A percentile compares a stretch with the other conserved stretches of the same genome.
Conservation (phyloP, 2,329 filamentous ascomycete genomes). For the Scolecobasidium constrictum region DNA sequence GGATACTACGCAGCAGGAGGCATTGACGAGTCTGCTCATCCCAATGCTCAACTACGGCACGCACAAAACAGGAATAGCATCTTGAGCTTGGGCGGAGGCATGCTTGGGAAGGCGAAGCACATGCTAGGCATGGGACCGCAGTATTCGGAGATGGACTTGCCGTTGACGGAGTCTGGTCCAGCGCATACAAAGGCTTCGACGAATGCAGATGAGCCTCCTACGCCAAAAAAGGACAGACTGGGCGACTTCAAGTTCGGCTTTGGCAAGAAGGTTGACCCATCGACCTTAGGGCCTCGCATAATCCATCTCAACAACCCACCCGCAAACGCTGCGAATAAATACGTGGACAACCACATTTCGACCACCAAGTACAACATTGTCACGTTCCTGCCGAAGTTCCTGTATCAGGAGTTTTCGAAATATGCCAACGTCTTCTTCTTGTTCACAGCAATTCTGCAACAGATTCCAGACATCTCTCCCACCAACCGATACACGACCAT, state of each 20-base stretch:
- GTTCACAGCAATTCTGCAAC: slow-evolving; percentile 88
- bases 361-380: slow-evolving; percentile 94
- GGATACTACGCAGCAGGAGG: slow-evolving; percentile 63
- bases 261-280: slow-evolving; percentile 76
- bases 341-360: slow-evolving; percentile 92
- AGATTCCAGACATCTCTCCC: slow-evolving; percentile 88
- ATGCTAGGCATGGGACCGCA: slow-evolving; percentile 70
- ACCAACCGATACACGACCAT: slow-evolving; percentile 96
- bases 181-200: slow-evolving; percentile 25
- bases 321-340: slow-evolving; percentile 80
- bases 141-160: slow-evolving; percentile 88
- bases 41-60: slow-evolving; percentile 4
- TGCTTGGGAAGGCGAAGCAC: slow-evolving; percentile 80
- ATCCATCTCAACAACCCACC: slow-evolving; percentile 96
- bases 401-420: slow-evolving; percentile 98
- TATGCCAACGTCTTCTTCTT: slow-evolving; percentile 99
- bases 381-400: slow-evolving; percentile 91
- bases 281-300: slow-evolving; percentile 79
- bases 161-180: slow-evolving; percentile 67
- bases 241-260: slow-evolving; percentile 89
- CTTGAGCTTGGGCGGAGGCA: slow-evolving; percentile 71
- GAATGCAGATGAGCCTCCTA: slow-evolving; percentile 28
- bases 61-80: slow-evolving; percentile 72
- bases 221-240: slow-evolving; percentile 35
- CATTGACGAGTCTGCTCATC: slow-evolving; percentile 40